A percentile compares a stretch with the other conserved stretches of the same genome.
These are phyloP conservation scores for Ophiocordyceps australis DNA, from an alignment of 2,329 filamentous ascomycete species.

Conservation along the genomic window DNA sequence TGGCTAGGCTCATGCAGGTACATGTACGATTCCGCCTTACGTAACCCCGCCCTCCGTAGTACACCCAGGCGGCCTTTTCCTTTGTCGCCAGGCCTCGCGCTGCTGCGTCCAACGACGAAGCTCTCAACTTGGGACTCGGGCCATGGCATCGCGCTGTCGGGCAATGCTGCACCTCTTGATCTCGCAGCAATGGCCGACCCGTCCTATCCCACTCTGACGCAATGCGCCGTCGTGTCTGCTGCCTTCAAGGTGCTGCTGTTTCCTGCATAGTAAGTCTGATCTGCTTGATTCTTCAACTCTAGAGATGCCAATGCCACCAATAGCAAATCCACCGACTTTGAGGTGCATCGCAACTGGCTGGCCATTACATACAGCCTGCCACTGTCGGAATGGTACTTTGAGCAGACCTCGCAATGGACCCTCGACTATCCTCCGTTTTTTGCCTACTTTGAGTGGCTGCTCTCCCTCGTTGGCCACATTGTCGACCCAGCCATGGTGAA, in stretches of 20 bases:
- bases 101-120: no score
- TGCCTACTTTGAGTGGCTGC: constrained; percentile 85
- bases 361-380: constrained; percentile 86
- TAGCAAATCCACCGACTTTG: constrained; percentile 97
- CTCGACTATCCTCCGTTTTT: constrained; percentile 98
- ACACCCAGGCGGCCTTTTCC: no score
- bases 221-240: constrained; percentile 72
- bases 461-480: constrained; percentile 65
- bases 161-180: no score
- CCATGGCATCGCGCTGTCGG: no score
- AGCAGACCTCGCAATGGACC: constrained; percentile 98
- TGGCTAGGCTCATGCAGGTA: no score
- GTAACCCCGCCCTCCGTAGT: no score
- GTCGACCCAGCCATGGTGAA: constrained; percentile 68
- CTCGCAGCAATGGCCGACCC: constrained; percentile 3
- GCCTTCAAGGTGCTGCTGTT: constrained; percentile 86
- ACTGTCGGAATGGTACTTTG: constrained; percentile 82
- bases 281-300: no score
- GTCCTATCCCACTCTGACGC: constrained; percentile 68
- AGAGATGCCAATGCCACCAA: not conserved
- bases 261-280: constrained; percentile 72
- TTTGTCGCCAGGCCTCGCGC: no score
- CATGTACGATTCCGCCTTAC: no score
- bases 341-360: constrained; percentile 97
- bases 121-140: no score